A percentile compares a stretch with the other conserved stretches of the same genome.
Evolutionary conservation across 768 basidiomycete genomes (phyloP).

Genomic region (Agaricus subrufescens): DNA sequence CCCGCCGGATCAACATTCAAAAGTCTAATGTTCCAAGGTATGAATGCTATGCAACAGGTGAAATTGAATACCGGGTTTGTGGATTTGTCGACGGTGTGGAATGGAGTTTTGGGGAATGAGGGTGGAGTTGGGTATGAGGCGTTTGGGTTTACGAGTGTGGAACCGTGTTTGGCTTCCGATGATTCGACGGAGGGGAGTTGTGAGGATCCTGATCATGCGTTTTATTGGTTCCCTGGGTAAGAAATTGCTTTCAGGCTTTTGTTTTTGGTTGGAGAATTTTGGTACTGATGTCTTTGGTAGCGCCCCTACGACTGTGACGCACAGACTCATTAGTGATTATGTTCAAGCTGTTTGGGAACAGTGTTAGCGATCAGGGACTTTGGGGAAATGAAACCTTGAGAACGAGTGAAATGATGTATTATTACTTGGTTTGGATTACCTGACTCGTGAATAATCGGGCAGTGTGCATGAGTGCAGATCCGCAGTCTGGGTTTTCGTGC

Average conservation of each 20-base stretch:
- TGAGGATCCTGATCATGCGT: conserved; percentile 4
- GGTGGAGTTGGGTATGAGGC: conserved; percentile 38
- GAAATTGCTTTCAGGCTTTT: not conserved
- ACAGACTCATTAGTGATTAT: conserved; percentile 6
- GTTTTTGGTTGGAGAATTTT: not conserved
- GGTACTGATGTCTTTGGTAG: not conserved
- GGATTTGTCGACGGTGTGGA: conserved; percentile 43
- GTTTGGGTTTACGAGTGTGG: conserved; percentile 41
- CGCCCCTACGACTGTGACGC: conserved; percentile 1
- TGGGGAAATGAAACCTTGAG: too few species aligned
- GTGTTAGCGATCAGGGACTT: not conserved
- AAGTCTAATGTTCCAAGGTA: conserved; percentile 34
- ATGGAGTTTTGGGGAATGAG: conserved; percentile 30
- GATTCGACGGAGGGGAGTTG: conserved; percentile 4
- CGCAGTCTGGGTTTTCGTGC: too few species aligned
- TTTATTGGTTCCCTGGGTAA: conserved; percentile 8
- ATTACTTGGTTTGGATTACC: too few species aligned
- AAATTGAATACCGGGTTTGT: conserved; percentile 39
- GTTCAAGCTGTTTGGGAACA: conserved; percentile 8
- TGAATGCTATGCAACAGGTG: conserved; percentile 26
- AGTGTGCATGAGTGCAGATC: too few species aligned
- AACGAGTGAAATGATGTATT: too few species aligned
- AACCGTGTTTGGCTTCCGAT: conserved; percentile 1
- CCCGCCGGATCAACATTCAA: conserved; percentile 41
- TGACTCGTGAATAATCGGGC: too few species aligned